phyloP scores from a whole-genome alignment of 306 rosid species.

The Citrullus mucosospermus region DNA sequence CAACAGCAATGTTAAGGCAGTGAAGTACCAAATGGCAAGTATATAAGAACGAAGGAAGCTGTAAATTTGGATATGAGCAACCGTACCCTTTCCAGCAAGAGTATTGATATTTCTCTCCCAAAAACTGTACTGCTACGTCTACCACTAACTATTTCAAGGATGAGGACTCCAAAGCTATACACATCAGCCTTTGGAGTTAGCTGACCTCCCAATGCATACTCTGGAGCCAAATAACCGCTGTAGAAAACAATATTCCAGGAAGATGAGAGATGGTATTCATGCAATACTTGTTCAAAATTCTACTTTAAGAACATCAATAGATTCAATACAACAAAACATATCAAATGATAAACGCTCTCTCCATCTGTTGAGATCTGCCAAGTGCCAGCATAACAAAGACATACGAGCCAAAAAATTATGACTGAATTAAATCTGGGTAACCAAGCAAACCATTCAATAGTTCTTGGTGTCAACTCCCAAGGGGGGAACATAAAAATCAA shows the following conservation, averaged over 20 bases:
- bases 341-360: background rate
- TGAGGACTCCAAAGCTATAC: constrained; percentile 81
- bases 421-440: background rate
- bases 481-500: too few relatives aligned
- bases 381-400: background rate
- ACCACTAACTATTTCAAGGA: constrained; percentile 77
- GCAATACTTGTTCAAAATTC: background rate
- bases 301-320: background rate
- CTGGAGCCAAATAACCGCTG: constrained; percentile 97
- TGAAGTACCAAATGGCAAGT: background rate
- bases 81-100: constrained; percentile 70
- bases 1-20: background rate
- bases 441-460: background rate
- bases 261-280: background rate
- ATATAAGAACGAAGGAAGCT: background rate
- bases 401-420: background rate
- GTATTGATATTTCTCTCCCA: constrained; percentile 40
- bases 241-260: constrained; percentile 16
- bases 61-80: background rate
- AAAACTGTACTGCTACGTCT: constrained; percentile 48
- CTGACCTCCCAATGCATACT: constrained; percentile 91
- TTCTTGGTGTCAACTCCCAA: background rate
- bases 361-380: background rate
- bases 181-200: constrained; percentile 82
- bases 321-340: background rate